phyloP scores from a whole-genome alignment of 2,329 filamentous ascomycete genomes.

The Arthrobotrys sinensis region DNA sequence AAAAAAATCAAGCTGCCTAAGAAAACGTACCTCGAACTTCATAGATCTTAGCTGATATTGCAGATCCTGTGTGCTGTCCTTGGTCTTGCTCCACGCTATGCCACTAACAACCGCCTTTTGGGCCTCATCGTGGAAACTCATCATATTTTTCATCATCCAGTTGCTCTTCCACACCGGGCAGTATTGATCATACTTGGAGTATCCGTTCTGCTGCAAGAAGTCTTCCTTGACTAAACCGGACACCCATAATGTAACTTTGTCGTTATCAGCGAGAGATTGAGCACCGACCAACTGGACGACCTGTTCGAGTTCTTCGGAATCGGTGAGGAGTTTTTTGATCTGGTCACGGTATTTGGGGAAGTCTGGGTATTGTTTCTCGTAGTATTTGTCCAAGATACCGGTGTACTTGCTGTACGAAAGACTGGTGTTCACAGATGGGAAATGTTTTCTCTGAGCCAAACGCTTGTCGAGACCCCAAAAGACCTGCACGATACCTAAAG shows the following conservation, averaged over 20 bases:
- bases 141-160: slow-evolving; percentile 99
- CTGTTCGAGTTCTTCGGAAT: slow-evolving; percentile 97
- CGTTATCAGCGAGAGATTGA: slow-evolving; percentile 92
- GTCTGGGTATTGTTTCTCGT: slow-evolving; percentile 92
- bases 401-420: slow-evolving; percentile 98
- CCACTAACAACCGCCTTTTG: slow-evolving; percentile 95
- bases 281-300: slow-evolving; percentile 99
- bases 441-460: slow-evolving; percentile 71
- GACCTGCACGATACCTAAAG: slow-evolving; percentile 96
- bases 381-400: slow-evolving; percentile 87
- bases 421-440: slow-evolving; percentile 96
- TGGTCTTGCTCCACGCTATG: slow-evolving; percentile 91
- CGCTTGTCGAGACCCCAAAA: slow-evolving; percentile 83
- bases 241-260: slow-evolving; percentile 98
- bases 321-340: slow-evolving; percentile 92
- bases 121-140: slow-evolving; percentile 96
- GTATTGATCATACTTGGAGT: slow-evolving; percentile 99
- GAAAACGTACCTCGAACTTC: slow-evolving; percentile 97
- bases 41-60: slow-evolving; percentile 88
- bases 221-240: slow-evolving; percentile 95
- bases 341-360: slow-evolving; percentile 94
- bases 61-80: slow-evolving; percentile 89
- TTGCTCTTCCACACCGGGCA: slow-evolving; percentile 99
- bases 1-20: too few species aligned
- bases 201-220: slow-evolving; percentile 98